Base-by-base conservation (phyloP, 228 moss, liverwort and hornwort genomes). In the Sphagnum magellanicum region DNA sequence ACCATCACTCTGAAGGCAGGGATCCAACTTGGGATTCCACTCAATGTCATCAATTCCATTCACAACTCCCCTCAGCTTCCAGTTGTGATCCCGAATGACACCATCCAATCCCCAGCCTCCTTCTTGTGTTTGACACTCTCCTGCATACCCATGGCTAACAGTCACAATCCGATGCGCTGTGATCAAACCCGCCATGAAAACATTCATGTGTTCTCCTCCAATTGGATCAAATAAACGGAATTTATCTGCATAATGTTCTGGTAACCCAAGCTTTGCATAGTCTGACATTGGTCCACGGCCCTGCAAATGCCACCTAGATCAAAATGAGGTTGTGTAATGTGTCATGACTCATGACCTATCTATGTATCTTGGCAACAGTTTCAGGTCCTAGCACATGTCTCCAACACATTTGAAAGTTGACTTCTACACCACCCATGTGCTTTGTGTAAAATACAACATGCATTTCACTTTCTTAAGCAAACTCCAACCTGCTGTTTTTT, bases 61-160 rank as follows among this genome's bases (percentile, higher is more conserved):
- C 53, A 92, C 90, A 5, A 92, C 88, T 51, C 92, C 90, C 59
- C 90, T 65, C 15, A 92, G 79, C 78, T 92, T 92, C 92, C 92
- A 92, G 11, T 81, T 84, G 50, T 92, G 86, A 52, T 92, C 86
- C 53, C 88, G 72, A 52, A 92, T 72, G 13, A 86, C 67, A 68
- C 88, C 86, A 63, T 90, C 90, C 64, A 92, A 69, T 3, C 84
- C 92, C 92, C 90, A 88, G 6, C 92, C 92, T 67, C 92, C 92
- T 52, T 90, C 90, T 32, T 49, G 58, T 0, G 92, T 90, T 71
- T 92, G 92, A 5, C 88, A 86, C 60, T 92, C 92, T 72, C 76
- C 67, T 6, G 92, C 86, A 53, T 92, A 92, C 50, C 92, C 92
- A 52, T 90, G 92, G 68, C 88, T 88, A 4, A 92, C 92, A 6